Evolutionary conservation across 768 basidiomycete species (phyloP), one percentile per base, ranked within the genome.

Genomic region (Tricholoma terreum): DNA sequence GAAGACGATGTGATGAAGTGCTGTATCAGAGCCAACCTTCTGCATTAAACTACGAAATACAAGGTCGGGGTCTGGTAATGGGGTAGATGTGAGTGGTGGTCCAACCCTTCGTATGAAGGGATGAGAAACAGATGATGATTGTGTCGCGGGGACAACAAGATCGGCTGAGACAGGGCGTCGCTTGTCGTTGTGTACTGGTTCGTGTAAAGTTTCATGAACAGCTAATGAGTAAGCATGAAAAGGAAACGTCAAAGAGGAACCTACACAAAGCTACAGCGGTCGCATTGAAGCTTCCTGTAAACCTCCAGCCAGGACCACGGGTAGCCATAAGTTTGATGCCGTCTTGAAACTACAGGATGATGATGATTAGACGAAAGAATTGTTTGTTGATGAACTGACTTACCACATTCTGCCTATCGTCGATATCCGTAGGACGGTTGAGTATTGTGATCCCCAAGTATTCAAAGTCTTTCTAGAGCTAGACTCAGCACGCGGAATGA

Each of bases 251-350:
- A 27, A 27, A 27, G 24, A 27, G 24, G 24, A 6, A 52, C 63
- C 50, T 24, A 62, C 63, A 52, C 21, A 64, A 52, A 12, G 58
- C 51, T 11, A 64, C 31, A 9, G 56, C 56, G n/a, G 57, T 48
- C 30, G 27, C 50, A 15, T 60, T 62, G 34, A 64, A 45, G 31
- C 58, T 62, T 35, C 55, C 53, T 3, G n/a, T 19, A n/a, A 58
- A 57, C 30, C 51, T 58, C 27, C n/a, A 6, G 14, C 50, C 9
- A 17, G 54, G 50, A 2, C 30, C 49, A 7, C 22, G n/a, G 9
- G n/a, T 31, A 10, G 58, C 22, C 58, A 59, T 56, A 31, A 35
- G 54, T 12, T 46, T 24, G 40, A 59, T 59, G 24, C 58, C 58
- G 31, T 56, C 54, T 17, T 34, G 55, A 35, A 59, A 56, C 58